These are phyloP conservation scores for Ustilago sp. DNA, from an alignment of 1,284 basidiomycete species.

Conservation along the genomic window DNA sequence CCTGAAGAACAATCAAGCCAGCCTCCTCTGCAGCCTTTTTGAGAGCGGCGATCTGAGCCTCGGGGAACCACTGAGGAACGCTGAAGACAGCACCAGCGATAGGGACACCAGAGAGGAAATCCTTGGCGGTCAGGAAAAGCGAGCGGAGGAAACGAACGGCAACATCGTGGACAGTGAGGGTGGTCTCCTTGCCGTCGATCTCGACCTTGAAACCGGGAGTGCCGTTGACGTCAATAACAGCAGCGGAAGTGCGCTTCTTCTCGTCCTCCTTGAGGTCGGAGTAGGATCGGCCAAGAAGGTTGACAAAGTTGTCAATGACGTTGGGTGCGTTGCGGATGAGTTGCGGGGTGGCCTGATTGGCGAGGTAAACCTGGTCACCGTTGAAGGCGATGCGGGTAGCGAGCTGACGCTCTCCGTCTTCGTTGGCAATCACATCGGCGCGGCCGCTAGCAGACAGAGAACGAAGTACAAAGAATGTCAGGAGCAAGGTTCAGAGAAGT, in stretches of 20 bases:
- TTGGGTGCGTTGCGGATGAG: constrained; percentile 95
- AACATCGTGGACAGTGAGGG: constrained; percentile 85
- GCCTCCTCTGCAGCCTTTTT: constrained; percentile 78
- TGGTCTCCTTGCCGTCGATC: constrained; percentile 77
- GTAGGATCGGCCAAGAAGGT: constrained; percentile 90
- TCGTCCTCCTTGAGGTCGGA: constrained; percentile 77
- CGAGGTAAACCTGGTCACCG: constrained; percentile 79
- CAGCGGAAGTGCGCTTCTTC: constrained; percentile 83
- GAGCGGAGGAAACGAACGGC: constrained; percentile 87
- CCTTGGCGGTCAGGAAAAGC: constrained; percentile 86
- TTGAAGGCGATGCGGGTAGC: constrained; percentile 92
- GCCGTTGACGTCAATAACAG: constrained; percentile 78
- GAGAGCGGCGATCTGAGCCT: constrained; percentile 79
- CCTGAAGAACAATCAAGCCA: constrained; percentile 82
- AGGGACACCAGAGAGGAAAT: constrained; percentile 85
- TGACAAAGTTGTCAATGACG: constrained; percentile 92
- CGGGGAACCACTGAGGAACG: constrained; percentile 81
- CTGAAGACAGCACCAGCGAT: constrained; percentile 86
- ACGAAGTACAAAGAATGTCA: constrained; percentile 8
- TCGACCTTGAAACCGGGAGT: constrained; percentile 78
- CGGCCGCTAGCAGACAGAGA: constrained; percentile 48
- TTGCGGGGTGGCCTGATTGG: constrained; percentile 93
- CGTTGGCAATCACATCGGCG: constrained; percentile 84
- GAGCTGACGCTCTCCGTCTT: constrained; percentile 98
- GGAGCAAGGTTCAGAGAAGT: background rate